Evolutionary conservation across 2,329 filamentous ascomycete species (phyloP).

Genomic region (Malbranchea cinnamomea): DNA sequence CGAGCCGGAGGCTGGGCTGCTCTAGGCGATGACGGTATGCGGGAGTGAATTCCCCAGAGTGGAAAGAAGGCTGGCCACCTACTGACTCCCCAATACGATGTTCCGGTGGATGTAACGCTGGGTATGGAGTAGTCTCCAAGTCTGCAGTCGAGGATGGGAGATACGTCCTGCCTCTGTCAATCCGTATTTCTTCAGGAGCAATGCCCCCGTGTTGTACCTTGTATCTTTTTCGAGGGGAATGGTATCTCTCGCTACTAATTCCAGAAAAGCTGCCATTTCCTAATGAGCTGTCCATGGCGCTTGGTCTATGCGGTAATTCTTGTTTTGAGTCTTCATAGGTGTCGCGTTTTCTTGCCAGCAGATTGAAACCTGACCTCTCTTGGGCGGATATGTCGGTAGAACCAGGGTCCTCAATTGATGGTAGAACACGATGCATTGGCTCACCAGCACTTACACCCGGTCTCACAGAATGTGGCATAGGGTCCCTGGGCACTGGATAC

Average conservation of each 20-base stretch:
- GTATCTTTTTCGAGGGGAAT: constrained; percentile 18
- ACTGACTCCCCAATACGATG: no score
- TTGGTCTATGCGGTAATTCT: background rate
- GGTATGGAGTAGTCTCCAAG: no score
- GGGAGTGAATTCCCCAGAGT: no score
- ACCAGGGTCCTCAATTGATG: constrained; percentile 21
- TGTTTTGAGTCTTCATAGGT: constrained; percentile 14
- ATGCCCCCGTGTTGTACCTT: constrained; percentile 16
- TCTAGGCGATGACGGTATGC: no score
- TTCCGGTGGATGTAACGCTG: no score
- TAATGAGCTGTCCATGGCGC: constrained; percentile 13
- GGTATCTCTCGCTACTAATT: constrained; percentile 15
- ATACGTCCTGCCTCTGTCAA: constrained; percentile 1
- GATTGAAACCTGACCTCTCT: constrained; percentile 14
- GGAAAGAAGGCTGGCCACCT: no score
- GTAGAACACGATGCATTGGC: constrained; percentile 17
- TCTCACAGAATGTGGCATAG: no score
- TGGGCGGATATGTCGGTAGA: constrained; percentile 12
- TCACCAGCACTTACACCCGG: no score
- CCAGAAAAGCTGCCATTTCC: constrained; percentile 12
- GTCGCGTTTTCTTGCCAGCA: constrained; percentile 16
- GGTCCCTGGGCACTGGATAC: constrained; percentile 2
- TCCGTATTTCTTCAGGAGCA: background rate
- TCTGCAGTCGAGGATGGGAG: background rate
- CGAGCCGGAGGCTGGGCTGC: no score